Base-by-base conservation (phyloP, 495 filamentous ascomycete species). In the Penicillium ucsense region DNA sequence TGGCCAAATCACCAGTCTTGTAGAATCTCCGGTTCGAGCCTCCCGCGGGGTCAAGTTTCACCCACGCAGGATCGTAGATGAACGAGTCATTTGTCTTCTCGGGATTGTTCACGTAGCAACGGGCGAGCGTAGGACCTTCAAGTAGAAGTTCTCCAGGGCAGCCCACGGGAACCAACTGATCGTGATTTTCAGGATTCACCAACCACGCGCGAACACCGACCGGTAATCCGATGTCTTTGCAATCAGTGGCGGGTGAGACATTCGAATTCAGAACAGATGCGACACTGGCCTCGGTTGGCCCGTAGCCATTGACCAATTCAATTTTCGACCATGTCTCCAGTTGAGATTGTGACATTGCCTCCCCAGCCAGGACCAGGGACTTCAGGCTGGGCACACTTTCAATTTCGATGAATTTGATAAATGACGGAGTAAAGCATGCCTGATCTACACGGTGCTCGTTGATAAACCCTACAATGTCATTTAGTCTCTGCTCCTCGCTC, bases 1-100 rank as follows among this genome's bases (percentile, higher is more conserved):
- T 67, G 6, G 81, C 81, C 31, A 84, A 54, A 54, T 86, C 82
- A 4, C 82, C 81, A 1, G 81, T 84, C 61, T 82, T 83, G 59
- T 88, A 88, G 11, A 86, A 61, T 41, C 80, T 68, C 4, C 80
- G 73, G 4, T 58, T 56, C 4, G 44, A 43, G 9, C 35, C 45
- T 27, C 45, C 43, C 33, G 12, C 36, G 5, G 46, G 47, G 30
- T 59, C 51, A 3, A 53, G 43, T 41, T 53, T 58, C 9, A 61
- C 55, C 70, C 70, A 74, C 2, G 53, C 55, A 32, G 67, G 69
- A 44, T 74, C 59, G 35, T 61, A 65, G 9, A 76, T 69, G 43
- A 74, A 76, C 6, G 66, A 61, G 37, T 67, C 61, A 38, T 64
- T 61, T 0, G 73, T 75, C 46, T 70, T 70, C 41, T 66, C 51